These are phyloP conservation scores for Phytophthora sojae DNA, from an alignment of 352 stramenopile genomes.

Conservation along the genomic window DNA sequence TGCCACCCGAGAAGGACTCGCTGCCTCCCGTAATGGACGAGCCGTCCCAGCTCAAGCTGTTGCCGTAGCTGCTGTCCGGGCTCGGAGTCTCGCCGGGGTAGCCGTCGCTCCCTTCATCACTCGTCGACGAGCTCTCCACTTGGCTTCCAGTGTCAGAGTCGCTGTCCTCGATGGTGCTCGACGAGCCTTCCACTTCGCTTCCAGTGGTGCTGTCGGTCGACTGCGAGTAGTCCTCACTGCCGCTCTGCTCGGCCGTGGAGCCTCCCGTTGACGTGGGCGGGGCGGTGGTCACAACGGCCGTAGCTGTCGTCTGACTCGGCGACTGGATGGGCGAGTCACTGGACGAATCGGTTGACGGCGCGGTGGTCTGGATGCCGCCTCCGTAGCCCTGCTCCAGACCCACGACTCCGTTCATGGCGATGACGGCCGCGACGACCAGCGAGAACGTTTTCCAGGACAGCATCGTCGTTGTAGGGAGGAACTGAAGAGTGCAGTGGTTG, in stretches of 20 bases:
- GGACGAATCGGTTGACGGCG: neutral
- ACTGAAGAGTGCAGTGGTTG: neutral
- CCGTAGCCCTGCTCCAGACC: conserved; percentile 26
- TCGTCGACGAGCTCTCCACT: conserved; percentile 1
- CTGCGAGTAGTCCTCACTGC: neutral
- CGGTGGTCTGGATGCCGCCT: conserved; percentile 20
- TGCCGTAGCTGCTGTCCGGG: conserved; percentile 14
- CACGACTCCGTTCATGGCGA: conserved; percentile 24
- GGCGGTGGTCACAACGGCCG: conserved; percentile 6
- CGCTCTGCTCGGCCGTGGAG: conserved; percentile 7
- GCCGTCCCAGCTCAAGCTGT: conserved; percentile 14
- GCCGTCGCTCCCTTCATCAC: neutral
- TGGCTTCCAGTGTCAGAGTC: conserved; percentile 10
- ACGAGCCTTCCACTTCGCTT: no score
- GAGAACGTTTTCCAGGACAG: conserved; percentile 22
- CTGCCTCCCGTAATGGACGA: conserved; percentile 8
- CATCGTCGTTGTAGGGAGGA: conserved; percentile 4
- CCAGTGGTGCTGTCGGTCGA: neutral
- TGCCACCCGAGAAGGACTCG: neutral
- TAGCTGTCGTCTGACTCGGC: neutral
- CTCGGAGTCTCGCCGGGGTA: conserved; percentile 1
- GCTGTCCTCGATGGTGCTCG: neutral
- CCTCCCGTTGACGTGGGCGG: conserved; percentile 1
- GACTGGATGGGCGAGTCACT: neutral
- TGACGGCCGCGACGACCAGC: conserved; percentile 14